A percentile compares a stretch with the other conserved stretches of the same genome.
phyloP scores from a whole-genome alignment of 75 land plant species.

The Azolla pinnata region DNA sequence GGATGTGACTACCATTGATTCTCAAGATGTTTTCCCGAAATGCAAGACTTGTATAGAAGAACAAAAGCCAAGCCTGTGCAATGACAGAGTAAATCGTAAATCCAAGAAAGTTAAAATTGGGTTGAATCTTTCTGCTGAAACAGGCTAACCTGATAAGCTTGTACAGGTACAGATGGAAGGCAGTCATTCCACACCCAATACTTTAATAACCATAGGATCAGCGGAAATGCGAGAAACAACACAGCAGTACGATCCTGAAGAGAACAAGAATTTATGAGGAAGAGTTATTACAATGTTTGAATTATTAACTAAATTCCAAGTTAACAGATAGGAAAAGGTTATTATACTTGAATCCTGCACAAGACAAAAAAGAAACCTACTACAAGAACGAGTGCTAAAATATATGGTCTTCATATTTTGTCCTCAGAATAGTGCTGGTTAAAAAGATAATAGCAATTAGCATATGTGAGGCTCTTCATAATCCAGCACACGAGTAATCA shows the following conservation, averaged over 20 bases:
- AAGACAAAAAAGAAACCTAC: too few relatives aligned
- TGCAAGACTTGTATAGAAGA: constrained; percentile 84
- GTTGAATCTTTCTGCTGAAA: background rate
- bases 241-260: constrained; percentile 90
- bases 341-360: too few relatives aligned
- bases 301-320: too few relatives aligned
- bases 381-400: too few relatives aligned
- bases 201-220: constrained; percentile 47
- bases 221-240: constrained; percentile 76
- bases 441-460: too few relatives aligned
- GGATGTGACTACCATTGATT: constrained; percentile 95
- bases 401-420: too few relatives aligned
- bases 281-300: too few relatives aligned
- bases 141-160: constrained; percentile 70
- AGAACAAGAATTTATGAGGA: too few relatives aligned
- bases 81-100: background rate
- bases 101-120: background rate
- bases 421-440: too few relatives aligned
- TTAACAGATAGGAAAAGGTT: too few relatives aligned
- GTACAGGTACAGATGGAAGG: constrained; percentile 85
- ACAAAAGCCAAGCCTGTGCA: constrained; percentile 82
- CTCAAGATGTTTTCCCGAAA: constrained; percentile 84
- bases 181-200: constrained; percentile 77
- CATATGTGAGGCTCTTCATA: too few relatives aligned
- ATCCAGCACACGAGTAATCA: too few relatives aligned